These are phyloP conservation scores for Saccharomyces hybrid DNA, from an alignment of 1,139 yeast species.

Conservation along the genomic window DNA sequence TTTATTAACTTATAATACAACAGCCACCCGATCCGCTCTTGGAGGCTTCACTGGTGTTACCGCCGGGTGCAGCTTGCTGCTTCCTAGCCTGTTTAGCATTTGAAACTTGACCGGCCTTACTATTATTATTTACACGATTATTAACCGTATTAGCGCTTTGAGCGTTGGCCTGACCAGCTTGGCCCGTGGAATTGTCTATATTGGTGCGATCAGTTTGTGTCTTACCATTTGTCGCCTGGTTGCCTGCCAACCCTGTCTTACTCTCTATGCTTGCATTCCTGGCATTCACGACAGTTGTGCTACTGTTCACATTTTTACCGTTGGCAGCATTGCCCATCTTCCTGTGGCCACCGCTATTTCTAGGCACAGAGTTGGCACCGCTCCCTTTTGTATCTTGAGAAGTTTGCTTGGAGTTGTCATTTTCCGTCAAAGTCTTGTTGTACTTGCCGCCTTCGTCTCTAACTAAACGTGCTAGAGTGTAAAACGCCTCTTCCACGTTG, in stretches of 20 bases:
- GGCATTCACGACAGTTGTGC: not conserved
- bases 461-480: slow-evolving; percentile 61
- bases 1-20: not conserved
- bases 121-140: not conserved
- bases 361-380: not conserved
- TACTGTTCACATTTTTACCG: not conserved
- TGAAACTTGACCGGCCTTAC: not conserved
- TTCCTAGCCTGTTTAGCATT: not conserved
- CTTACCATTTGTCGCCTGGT: not conserved
- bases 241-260: not conserved
- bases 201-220: not conserved
- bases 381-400: not conserved
- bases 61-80: not conserved
- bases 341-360: not conserved
- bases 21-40: not conserved
- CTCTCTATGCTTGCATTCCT: not conserved
- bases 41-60: not conserved
- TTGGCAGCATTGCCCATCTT: not conserved
- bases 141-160: not conserved
- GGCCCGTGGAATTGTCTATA: not conserved
- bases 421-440: slow-evolving; percentile 12
- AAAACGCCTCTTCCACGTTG: slow-evolving; percentile 91
- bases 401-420: not conserved
- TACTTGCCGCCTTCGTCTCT: slow-evolving; percentile 37
- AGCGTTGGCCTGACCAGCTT: not conserved